These are phyloP conservation scores for Plasmodium inui DNA, from an alignment of 169 alveolate genomes.

Conservation along the genomic window DNA sequence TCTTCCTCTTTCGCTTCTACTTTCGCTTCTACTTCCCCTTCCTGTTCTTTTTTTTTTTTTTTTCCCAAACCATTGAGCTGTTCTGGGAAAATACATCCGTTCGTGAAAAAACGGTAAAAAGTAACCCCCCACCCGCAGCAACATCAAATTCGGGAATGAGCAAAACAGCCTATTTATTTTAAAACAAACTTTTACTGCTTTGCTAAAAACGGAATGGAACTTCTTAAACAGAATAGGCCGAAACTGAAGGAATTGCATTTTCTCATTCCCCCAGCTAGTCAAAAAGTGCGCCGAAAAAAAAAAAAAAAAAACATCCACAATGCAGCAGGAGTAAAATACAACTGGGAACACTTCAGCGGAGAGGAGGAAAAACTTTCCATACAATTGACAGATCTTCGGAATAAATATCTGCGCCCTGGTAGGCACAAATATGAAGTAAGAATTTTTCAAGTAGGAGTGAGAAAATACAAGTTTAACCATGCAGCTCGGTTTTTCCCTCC, in stretches of 20 bases:
- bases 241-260: background rate
- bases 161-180: background rate
- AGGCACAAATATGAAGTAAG: background rate
- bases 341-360: background rate
- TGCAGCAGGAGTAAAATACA: background rate
- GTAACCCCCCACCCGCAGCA: background rate
- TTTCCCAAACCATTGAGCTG: background rate
- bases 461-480: background rate
- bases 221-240: background rate
- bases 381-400: background rate
- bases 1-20: background rate
- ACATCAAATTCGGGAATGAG: background rate
- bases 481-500: background rate
- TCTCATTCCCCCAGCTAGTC: background rate
- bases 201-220: background rate
- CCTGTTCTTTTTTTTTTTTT: background rate
- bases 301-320: slow-evolving; percentile 3
- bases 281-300: background rate
- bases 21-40: no score
- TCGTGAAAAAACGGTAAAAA: background rate
- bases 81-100: background rate
- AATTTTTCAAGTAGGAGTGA: background rate
- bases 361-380: background rate
- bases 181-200: background rate
- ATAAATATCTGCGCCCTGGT: background rate